Evolutionary conservation across 2,329 filamentous ascomycete genomes (phyloP).

Genomic region (Diaporthe sp.): DNA sequence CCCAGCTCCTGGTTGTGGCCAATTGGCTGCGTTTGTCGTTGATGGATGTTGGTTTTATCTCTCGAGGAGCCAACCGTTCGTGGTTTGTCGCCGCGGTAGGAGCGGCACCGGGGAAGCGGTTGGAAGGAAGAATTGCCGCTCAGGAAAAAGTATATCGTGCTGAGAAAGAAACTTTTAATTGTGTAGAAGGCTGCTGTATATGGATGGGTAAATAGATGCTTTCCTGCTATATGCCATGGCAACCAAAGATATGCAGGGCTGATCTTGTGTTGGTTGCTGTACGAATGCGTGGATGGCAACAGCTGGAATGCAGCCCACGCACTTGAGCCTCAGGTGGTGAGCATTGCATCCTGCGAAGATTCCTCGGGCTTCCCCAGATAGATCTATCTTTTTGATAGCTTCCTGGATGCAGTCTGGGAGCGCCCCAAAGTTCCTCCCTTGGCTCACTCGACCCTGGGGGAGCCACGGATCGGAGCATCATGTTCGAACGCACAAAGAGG

Average conservation of each 20-base stretch:
- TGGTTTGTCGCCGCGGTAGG: not conserved
- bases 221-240: slow-evolving; percentile 39
- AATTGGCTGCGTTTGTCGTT: not conserved
- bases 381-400: slow-evolving; percentile 29
- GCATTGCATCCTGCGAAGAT: slow-evolving; percentile 29
- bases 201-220: slow-evolving; percentile 35
- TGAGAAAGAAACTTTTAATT: slow-evolving; percentile 15
- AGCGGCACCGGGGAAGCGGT: not conserved
- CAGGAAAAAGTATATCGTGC: slow-evolving; percentile 28
- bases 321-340: slow-evolving; percentile 30
- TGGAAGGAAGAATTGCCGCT: slow-evolving; percentile 1
- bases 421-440: slow-evolving; percentile 31
- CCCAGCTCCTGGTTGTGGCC: not conserved
- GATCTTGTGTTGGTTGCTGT: slow-evolving; percentile 34
- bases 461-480: slow-evolving; percentile 25
- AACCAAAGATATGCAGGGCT: slow-evolving; percentile 42
- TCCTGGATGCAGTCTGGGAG: slow-evolving; percentile 21
- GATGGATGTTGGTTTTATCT: no score
- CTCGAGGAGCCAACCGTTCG: not conserved
- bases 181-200: not conserved
- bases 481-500: slow-evolving; percentile 34
- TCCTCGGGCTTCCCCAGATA: slow-evolving; percentile 19
- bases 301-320: slow-evolving; percentile 39
- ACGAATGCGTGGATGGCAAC: slow-evolving; percentile 40
- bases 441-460: slow-evolving; percentile 11